phyloP scores from a whole-genome alignment of 2,329 filamentous ascomycete genomes.

The Sporothrix pallida region DNA sequence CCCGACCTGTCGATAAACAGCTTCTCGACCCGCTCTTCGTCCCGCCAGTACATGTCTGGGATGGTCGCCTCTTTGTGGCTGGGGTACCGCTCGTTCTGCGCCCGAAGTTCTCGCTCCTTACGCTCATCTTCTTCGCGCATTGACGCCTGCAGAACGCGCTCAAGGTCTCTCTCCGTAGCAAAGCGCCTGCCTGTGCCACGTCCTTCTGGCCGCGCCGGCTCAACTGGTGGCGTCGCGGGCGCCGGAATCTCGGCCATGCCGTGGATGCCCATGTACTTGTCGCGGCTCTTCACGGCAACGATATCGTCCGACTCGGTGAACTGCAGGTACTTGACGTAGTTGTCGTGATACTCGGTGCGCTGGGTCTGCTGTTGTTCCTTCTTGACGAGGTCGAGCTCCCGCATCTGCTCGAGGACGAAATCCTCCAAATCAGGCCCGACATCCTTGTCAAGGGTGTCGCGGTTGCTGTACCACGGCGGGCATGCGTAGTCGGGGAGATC shows the following conservation, averaged over 20 bases:
- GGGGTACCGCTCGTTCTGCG: conserved; percentile 71
- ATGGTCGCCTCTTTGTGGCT: conserved; percentile 78
- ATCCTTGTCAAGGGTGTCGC: conserved; percentile 52
- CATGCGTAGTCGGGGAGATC: conserved; percentile 56
- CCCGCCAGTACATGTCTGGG: conserved; percentile 70
- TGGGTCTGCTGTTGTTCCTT: conserved; percentile 48
- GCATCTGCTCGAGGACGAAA: conserved; percentile 55
- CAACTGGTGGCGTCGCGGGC: conserved; percentile 49
- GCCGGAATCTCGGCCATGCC: conserved; percentile 46
- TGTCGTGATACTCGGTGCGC: conserved; percentile 52
- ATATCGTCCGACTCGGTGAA: conserved; percentile 64
- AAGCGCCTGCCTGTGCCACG: conserved; percentile 62
- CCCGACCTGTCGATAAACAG: conserved; percentile 71
- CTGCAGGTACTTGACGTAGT: conserved; percentile 59
- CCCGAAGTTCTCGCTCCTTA: conserved; percentile 68
- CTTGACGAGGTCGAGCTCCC: conserved; percentile 49
- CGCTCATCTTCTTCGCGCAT: conserved; percentile 73
- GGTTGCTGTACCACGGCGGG: conserved; percentile 57
- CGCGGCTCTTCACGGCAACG: conserved; percentile 59
- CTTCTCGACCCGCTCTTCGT: conserved; percentile 62
- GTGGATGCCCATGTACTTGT: conserved; percentile 55
- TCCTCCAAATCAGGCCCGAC: conserved; percentile 50
- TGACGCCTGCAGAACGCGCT: conserved; percentile 74
- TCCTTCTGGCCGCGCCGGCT: conserved; percentile 63
- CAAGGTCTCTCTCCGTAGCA: conserved; percentile 74